Evolutionary conservation across 352 stramenopile species (phyloP).

Genomic region (Globisporangium lucens): DNA sequence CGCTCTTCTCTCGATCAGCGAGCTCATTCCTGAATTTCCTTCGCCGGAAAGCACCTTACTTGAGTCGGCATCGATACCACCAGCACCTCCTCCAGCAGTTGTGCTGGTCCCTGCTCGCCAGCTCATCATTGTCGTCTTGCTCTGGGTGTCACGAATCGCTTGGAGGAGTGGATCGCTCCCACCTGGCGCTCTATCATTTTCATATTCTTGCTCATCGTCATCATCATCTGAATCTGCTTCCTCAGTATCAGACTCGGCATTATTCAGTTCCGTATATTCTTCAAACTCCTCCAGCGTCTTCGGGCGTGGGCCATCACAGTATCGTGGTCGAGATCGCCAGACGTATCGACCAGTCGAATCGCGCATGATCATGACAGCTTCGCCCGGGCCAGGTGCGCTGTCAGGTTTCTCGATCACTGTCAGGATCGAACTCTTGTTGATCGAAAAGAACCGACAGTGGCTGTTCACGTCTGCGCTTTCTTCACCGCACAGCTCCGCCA

Average conservation of each 20-base stretch:
- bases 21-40: slow-evolving; percentile 73
- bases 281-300: slow-evolving; percentile 63
- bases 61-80: slow-evolving; percentile 12
- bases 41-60: slow-evolving; percentile 47
- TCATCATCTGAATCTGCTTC: slow-evolving; percentile 31
- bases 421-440: slow-evolving; percentile 79
- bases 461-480: slow-evolving; percentile 35
- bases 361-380: slow-evolving; percentile 77
- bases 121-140: slow-evolving; percentile 66
- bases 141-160: slow-evolving; percentile 59
- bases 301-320: slow-evolving; percentile 47
- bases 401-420: slow-evolving; percentile 77
- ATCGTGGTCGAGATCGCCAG: slow-evolving; percentile 73
- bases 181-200: slow-evolving; percentile 24
- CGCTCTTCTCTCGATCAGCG: slow-evolving; percentile 58
- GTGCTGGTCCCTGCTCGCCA: slow-evolving; percentile 40
- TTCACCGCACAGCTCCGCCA: slow-evolving; percentile 54
- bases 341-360: slow-evolving; percentile 76
- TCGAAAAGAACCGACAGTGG: slow-evolving; percentile 77
- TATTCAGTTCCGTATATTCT: slow-evolving; percentile 28
- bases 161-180: slow-evolving; percentile 54
- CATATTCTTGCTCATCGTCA: slow-evolving; percentile 23
- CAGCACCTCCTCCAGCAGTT: slow-evolving; percentile 14
- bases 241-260: slow-evolving; percentile 18
- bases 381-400: slow-evolving; percentile 32